Base-by-base conservation (phyloP, 1,139 yeast genomes). In the Blastobotrys raffinosifermentans region DNA sequence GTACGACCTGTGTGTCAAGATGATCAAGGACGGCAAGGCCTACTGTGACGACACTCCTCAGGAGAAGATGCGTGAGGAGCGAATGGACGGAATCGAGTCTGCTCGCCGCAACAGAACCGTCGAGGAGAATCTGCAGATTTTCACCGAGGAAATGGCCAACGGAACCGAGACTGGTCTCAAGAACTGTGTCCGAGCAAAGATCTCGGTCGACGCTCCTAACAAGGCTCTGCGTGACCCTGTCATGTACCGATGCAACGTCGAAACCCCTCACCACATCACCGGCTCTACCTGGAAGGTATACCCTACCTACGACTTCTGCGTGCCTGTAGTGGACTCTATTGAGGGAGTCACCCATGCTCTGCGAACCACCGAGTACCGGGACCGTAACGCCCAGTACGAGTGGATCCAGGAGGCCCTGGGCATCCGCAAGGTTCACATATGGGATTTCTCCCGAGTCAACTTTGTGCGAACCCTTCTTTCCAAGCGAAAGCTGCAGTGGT, bases 221-320 rank as follows among this genome's bases (percentile, higher is more conserved):
- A 91, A 91, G 70, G 82, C 97, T 39, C 69, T 91, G 57, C 82
- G 98, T 69, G 98, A 91, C 62, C 97, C 97, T 31, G 96, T 89
- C 44, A 82, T 91, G 52, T 91, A 87, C 79, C 80, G 98, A 74
- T 81, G 94, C 67, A 89, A 89, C 72, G 69, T 84, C 59, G 38
- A 26, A 19, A 86, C 94, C 47, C 96, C 98, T 41, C 98, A 91
- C 61, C 97, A 89, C 68, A 82, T 96, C 67, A 89, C 97, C 33
- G 96, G 96, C 36, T 60, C 80, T 35, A 55, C 69, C 40, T 91
- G 97, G 97, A 91, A 89, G 66, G 76, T 87, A 61, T 91, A 91
- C 69, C 97, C 98, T 56, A 87, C 96, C 36, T 91, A 91, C 63
- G 98, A 91, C 66, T 91, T 91, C 81, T 89, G 97, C 73, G 94